Evolutionary conservation across 2,329 filamentous ascomycete species (phyloP), one percentile per base, ranked within the genome.

Genomic region (Zymoseptoria pseudotritici): DNA sequence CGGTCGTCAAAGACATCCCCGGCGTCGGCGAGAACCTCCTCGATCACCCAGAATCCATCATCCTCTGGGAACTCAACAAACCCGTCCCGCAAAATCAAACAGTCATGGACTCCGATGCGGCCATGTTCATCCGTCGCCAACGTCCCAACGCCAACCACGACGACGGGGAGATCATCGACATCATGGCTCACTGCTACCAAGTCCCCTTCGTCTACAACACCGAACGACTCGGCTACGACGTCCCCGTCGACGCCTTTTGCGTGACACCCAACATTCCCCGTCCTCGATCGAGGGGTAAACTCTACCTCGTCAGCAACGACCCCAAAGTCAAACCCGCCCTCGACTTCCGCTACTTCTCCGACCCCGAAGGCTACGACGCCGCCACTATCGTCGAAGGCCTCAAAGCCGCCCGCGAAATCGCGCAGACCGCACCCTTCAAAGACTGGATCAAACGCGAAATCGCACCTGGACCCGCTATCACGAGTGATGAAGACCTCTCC

Each of bases 111-210:
- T 95, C 88, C 22, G 91, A 96, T 72, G 90, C 90, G 2, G 90
- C 89, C 64, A 88, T 94, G 71, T 96, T 96, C 82, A 80, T 96
- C 59, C 89, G 91, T 63, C 88, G 90, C 61, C 86, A 95, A 75
- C 73, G 80, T 13, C 79, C 84, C 67, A 86, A 92, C 70, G 88
- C 90, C 2, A 83, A 81, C 3, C 83, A 83, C 59, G 77, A 78
- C 1, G 90, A 95, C 67, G 88, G 88, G 56, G 83, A 88, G 63
- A 86, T 89, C 58, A 89, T 88, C 64, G 91, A 96, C 71, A 78
- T 95, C 70, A 96, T 96, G 91, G 94, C 94, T 88, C 91, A 96
- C 79, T 96, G 91, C 83, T 96, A 96, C 80, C 91, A 96, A 77
- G 95, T 96, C 67, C 91, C 91, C 57, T 96, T 96, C 77, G 89